Conservation (phyloP, 148 eudicot genomes). For the Amaranthus hypochondriacus region DNA sequence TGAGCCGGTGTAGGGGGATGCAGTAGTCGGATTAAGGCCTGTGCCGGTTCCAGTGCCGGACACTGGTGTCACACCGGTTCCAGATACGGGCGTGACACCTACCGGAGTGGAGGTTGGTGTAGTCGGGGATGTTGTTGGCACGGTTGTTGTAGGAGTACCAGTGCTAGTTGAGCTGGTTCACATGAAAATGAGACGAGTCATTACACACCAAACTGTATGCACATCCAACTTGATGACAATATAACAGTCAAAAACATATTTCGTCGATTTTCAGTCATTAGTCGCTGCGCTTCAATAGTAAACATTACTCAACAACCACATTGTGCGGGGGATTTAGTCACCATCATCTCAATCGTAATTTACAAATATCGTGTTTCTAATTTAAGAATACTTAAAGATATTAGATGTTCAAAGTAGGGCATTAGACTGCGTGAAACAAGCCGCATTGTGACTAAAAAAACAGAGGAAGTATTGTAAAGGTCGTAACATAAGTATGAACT, state of each 20-base stretch:
- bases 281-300: too few relatives aligned
- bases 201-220: neutral
- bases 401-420: too few relatives aligned
- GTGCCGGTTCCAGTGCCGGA: constrained; percentile 20
- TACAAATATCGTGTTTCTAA: too few relatives aligned
- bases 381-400: too few relatives aligned
- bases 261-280: too few relatives aligned
- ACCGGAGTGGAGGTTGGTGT: constrained; percentile 21
- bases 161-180: constrained; percentile 24
- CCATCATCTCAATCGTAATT: too few relatives aligned
- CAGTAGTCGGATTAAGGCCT: constrained; percentile 13
- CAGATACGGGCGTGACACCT: constrained; percentile 11
- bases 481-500: neutral
- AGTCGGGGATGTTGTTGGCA: constrained; percentile 27
- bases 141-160: constrained; percentile 20
- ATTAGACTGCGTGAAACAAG: too few relatives aligned
- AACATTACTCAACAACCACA: too few relatives aligned
- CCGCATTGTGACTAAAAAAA: neutral
- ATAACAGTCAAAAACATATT: too few relatives aligned
- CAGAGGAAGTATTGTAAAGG: neutral
- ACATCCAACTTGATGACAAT: neutral
- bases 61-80: constrained; percentile 16
- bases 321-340: too few relatives aligned
- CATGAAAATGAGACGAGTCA: neutral
- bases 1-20: constrained; percentile 29